Evolutionary conservation across 2,329 filamentous ascomycete genomes (phyloP), one percentile per base, ranked within the genome.

Genomic region (Fusarium sp.): DNA sequence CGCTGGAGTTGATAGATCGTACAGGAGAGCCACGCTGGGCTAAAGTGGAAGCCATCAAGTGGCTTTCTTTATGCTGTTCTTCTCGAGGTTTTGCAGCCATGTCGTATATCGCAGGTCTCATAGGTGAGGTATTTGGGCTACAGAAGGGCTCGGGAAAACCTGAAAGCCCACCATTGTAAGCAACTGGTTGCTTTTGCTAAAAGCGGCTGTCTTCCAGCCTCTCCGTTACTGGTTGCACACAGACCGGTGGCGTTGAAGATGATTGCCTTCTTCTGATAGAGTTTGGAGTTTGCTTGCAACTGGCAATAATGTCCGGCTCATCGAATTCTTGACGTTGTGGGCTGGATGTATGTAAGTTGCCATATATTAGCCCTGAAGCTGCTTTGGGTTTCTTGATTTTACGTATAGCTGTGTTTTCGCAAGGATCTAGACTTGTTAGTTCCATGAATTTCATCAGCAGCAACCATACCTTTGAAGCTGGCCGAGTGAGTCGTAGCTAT

Each of bases 1-100:
- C 71, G n/a, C 78, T 63, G 5, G 65, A 73, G 27, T 79, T 75
- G 46, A 79, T 75, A 3, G 75, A 77, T 13, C 75, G 73, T n/a
- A 78, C 69, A 12, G 77, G 49, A 23, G 78, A 77, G n/a, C 76
- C 74, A 57, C 76, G 71, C 20, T 80, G 77, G 9, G 75, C 70
- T n/a, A 45, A 18, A 23, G 35, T 41, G 13, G 56, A 58, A 46
- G 32, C 18, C 42, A 38, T 44, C 18, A 41, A 13, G 26, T 27
- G 35, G 27, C n/a, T 14, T 32, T 41, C 23, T 23, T 41, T 49
- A 18, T n/a, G n/a, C 18, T 13, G 35, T 27, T 20, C 44, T 6
- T 11, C 46, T 50, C 11, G 44, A 18, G 33, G 33, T 23, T 52
- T 52, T 44, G n/a, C 48, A 40, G 33, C 7, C 5, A n/a, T 33